Conservation (phyloP, 257 asterid genomes). For the Solanum virginianum region DNA sequence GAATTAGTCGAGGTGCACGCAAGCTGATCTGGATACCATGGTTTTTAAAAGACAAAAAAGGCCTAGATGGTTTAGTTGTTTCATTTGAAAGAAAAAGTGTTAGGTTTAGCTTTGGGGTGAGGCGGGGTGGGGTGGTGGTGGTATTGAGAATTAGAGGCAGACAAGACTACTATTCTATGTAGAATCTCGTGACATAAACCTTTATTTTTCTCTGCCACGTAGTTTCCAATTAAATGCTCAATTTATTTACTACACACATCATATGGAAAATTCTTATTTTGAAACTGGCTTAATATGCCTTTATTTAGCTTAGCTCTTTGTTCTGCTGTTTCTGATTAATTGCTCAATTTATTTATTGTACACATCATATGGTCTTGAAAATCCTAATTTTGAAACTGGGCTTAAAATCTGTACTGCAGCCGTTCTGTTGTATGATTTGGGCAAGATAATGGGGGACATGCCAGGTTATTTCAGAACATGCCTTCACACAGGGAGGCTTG, state of each 20-base stretch:
- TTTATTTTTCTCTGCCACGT: neutral
- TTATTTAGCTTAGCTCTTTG: neutral
- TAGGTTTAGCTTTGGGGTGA: neutral
- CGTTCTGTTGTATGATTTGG: slow-evolving; percentile 13
- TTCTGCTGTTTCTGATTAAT: neutral
- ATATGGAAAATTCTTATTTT: neutral
- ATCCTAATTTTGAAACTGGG: neutral
- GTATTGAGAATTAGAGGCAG: neutral
- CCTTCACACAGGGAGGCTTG: slow-evolving; percentile 76
- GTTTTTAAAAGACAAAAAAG: neutral
- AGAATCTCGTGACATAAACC: neutral
- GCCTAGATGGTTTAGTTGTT: neutral
- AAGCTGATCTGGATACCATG: neutral
- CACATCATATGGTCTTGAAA: neutral
- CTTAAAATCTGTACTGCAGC: neutral
- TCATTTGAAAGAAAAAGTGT: neutral
- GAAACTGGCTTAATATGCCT: neutral
- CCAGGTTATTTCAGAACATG: slow-evolving; percentile 64
- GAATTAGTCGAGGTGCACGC: neutral
- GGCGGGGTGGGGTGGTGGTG: neutral
- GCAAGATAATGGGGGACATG: slow-evolving; percentile 60
- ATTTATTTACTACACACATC: neutral
- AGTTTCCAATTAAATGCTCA: neutral
- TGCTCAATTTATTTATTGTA: neutral
- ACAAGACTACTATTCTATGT: neutral